These are phyloP conservation scores for Amanita bisporigera DNA, from an alignment of 1,284 basidiomycete genomes.

Conservation along the genomic window DNA sequence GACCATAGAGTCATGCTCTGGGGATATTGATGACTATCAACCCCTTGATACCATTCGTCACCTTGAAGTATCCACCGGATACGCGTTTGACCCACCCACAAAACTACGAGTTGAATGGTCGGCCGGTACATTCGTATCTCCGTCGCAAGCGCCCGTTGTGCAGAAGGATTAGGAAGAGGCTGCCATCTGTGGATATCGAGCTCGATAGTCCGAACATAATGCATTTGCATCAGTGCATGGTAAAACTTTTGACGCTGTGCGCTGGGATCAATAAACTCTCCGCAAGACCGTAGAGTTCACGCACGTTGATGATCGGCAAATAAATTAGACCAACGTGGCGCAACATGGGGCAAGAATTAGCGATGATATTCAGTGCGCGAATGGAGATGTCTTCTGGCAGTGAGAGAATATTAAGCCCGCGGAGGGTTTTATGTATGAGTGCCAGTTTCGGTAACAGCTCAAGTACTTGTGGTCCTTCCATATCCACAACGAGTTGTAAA, in stretches of 20 bases:
- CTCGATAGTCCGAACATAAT: conserved; percentile 36
- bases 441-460: conserved; percentile 19
- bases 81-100: conserved; percentile 36
- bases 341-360: conserved; percentile 29
- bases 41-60: conserved; percentile 6
- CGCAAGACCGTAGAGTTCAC: conserved; percentile 13
- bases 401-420: conserved; percentile 37
- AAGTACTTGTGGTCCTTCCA: conserved; percentile 19
- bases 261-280: neutral
- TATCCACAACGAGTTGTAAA: conserved; percentile 38
- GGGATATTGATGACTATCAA: conserved; percentile 8
- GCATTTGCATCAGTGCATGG: conserved; percentile 34
- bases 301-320: conserved; percentile 34
- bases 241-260: conserved; percentile 38
- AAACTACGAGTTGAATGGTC: conserved; percentile 29
- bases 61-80: conserved; percentile 29
- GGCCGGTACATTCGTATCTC: conserved; percentile 42
- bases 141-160: conserved; percentile 38
- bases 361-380: conserved; percentile 25
- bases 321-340: conserved; percentile 37
- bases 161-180: conserved; percentile 26
- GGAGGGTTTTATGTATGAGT: conserved; percentile 31
- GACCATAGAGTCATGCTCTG: conserved; percentile 1
- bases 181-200: conserved; percentile 40
- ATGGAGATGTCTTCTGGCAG: conserved; percentile 30